Base-by-base conservation (phyloP, 1,139 yeast genomes). In the Protomyces inouyei region DNA sequence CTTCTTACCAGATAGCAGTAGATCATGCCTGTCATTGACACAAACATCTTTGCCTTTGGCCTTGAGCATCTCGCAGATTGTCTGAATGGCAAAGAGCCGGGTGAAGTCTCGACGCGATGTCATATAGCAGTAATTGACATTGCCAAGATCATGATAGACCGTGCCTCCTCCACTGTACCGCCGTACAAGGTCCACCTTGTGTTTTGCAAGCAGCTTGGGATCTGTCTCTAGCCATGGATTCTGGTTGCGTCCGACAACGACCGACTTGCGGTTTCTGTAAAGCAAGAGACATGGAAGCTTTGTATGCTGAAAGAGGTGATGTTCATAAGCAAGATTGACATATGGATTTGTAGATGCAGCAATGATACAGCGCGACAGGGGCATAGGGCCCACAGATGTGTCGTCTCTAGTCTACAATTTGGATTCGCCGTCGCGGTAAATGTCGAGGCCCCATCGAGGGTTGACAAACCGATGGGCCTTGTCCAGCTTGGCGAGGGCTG, bases 151-250 rank as follows among this genome's bases (percentile, higher is more conserved):
- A 73, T 95, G 99, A 10, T 91, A 96, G 0, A 95, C 99, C 0
- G 98, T 85, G 0, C 99, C 99, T 1, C 99, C 99, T 0, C 99
- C 99, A 1, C 96, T 87, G 56, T 82, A 78, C 66, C 99, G 79
- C 69, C 98, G 78, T 2, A 95, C 75, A 12, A 92, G 73, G 0
- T 95, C 93, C n/a, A 89, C 80, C 0, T 79, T 78, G 12, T 83
- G 74, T 0, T 79, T 71, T 5, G 80, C 77, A 10, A 89, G 76
- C n/a, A 84, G 71, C 0, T 85, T 82, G 3, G 93, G 68, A 71
- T 89, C 87, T 38, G 86, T 82, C 73, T 93, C 99, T 66, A 85
- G 83, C 92, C 95, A 93, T 1, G 97, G 96, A 69, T 91, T 93
- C 74, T 95, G 98, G 73, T 93, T 93, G 72, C 95, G 89, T 0